Percentiles rank a stretch among this genome's conserved stretches.
These are phyloP conservation scores for Brassica napus DNA, from an alignment of 345 rosid genomes.

Conservation along the genomic window DNA sequence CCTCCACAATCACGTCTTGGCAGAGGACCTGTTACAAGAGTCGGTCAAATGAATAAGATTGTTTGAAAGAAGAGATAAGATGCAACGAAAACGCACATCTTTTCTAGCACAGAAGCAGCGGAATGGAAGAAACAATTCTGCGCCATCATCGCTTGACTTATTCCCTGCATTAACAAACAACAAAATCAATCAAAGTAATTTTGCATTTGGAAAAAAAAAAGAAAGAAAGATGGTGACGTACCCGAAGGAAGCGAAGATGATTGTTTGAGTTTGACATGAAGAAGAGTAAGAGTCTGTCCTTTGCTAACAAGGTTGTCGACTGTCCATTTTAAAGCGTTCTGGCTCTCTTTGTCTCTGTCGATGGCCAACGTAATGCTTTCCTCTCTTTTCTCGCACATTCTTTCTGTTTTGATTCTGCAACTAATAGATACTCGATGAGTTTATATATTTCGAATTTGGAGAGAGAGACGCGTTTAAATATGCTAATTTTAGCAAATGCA, in stretches of 20 bases:
- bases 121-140: slow-evolving; percentile 74
- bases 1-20: slow-evolving; percentile 61
- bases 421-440: slow-evolving; percentile 8
- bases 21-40: slow-evolving; percentile 54
- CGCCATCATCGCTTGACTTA: slow-evolving; percentile 43
- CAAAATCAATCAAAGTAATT: neutral
- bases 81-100: slow-evolving; percentile 48
- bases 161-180: slow-evolving; percentile 37
- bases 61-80: neutral
- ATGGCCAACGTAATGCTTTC: slow-evolving; percentile 58
- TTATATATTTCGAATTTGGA: slow-evolving; percentile 11
- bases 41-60: neutral
- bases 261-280: slow-evolving; percentile 56
- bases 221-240: slow-evolving; percentile 10
- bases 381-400: slow-evolving; percentile 7
- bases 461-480: neutral
- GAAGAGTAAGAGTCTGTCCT: slow-evolving; percentile 62
- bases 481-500: slow-evolving; percentile 34
- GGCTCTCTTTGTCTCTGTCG: slow-evolving; percentile 78
- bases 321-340: slow-evolving; percentile 74
- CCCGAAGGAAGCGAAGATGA: slow-evolving; percentile 47
- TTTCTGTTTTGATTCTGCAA: neutral
- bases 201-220: neutral
- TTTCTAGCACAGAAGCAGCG: slow-evolving; percentile 82
- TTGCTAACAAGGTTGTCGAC: slow-evolving; percentile 56